Percentiles rank a stretch among this genome's conserved stretches.
phyloP scores from a whole-genome alignment of 2,329 filamentous ascomycete genomes.

The Diplocarpon rosae region DNA sequence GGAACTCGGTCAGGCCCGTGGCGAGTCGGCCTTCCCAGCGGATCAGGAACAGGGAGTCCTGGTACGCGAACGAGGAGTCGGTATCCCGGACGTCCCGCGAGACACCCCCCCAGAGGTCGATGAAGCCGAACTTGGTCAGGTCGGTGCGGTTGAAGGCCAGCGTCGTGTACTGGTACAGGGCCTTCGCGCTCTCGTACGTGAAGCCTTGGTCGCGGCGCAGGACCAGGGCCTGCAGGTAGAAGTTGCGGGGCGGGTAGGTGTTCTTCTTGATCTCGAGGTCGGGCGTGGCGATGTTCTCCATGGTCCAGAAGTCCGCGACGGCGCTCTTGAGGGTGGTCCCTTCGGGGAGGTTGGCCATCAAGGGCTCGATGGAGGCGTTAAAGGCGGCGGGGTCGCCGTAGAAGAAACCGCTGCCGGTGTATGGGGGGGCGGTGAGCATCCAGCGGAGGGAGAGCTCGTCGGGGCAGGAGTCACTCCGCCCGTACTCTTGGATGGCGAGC shows the following conservation, averaged over 20 bases:
- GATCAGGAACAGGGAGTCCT: slow-evolving; percentile 3
- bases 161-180: slow-evolving; percentile 2
- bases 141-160: slow-evolving; percentile 3
- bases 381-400: slow-evolving; percentile 3
- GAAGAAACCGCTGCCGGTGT: slow-evolving; percentile 1
- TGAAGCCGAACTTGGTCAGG: slow-evolving; percentile 7
- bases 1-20: slow-evolving; percentile 2
- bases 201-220: not conserved
- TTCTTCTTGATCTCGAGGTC: not conserved
- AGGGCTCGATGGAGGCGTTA: not conserved
- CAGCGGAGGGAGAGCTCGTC: slow-evolving; percentile 4
- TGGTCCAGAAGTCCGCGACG: slow-evolving; percentile 4
- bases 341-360: not conserved
- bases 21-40: slow-evolving; percentile 3
- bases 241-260: slow-evolving; percentile 3
- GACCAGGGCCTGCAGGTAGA: slow-evolving; percentile 4
- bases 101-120: slow-evolving; percentile 4
- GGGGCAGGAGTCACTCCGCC: not conserved
- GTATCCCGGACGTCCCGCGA: not conserved
- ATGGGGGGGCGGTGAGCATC: slow-evolving; percentile 2
- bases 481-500: slow-evolving; percentile 1
- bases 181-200: slow-evolving; percentile 4
- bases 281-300: slow-evolving; percentile 5
- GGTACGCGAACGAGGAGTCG: not conserved
- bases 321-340: not conserved